Evolutionary conservation across 176 grass and related monocot genomes (phyloP).

Genomic region (Zea luxurians): DNA sequence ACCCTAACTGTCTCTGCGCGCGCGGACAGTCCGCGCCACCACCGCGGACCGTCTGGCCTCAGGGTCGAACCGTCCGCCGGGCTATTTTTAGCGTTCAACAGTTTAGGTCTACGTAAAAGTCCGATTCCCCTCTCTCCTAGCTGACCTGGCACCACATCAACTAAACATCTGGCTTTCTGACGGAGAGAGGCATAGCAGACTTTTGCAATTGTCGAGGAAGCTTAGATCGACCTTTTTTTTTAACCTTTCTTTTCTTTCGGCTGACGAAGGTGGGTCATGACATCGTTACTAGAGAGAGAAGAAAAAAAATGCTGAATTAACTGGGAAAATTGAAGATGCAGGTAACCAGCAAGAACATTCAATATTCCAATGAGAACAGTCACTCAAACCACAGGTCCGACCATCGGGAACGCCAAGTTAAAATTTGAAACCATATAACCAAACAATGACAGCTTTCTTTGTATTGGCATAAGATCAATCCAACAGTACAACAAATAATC

Average conservation of each 20-base stretch:
- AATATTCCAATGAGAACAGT: background rate
- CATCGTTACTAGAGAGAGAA: background rate
- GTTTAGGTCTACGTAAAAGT: too few species aligned
- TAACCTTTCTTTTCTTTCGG: background rate
- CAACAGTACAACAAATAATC: background rate
- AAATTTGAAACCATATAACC: background rate
- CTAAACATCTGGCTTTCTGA: too few species aligned
- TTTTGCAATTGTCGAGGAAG: too few species aligned
- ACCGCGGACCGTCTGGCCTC: too few species aligned
- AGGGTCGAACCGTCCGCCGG: too few species aligned
- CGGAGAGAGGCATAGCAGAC: too few species aligned
- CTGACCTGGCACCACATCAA: too few species aligned
- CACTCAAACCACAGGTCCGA: background rate
- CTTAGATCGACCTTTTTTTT: too few species aligned
- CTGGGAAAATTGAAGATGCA: background rate
- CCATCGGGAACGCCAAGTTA: background rate
- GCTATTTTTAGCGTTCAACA: too few species aligned
- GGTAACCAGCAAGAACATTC: background rate
- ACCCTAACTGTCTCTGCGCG: too few species aligned
- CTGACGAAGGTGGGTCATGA: background rate
- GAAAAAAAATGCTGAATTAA: background rate
- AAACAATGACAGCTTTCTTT: background rate
- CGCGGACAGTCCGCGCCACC: too few species aligned
- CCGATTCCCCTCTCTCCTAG: too few species aligned
- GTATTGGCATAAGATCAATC: background rate